A percentile compares a stretch with the other conserved stretches of the same genome.
Conservation (phyloP, 2,329 filamentous ascomycete species). For the Catunica adiposa region DNA sequence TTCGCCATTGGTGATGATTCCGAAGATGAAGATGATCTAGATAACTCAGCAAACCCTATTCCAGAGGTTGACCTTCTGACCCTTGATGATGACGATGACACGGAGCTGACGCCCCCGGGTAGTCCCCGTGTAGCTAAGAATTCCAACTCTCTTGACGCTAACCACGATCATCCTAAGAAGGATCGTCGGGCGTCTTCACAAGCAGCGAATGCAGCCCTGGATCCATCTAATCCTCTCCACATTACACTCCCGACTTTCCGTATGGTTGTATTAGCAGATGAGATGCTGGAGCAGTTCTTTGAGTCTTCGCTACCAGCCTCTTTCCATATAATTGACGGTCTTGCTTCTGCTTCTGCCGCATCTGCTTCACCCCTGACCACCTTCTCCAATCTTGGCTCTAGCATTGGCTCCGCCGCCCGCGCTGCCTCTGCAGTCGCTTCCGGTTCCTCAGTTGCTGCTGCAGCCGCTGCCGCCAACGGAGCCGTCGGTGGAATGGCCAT, state of each 20-base stretch:
- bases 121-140: slow-evolving; percentile 19
- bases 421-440: slow-evolving; percentile 19
- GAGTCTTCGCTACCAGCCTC: slow-evolving; percentile 88
- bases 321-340: slow-evolving; percentile 66
- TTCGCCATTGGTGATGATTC: slow-evolving; percentile 66
- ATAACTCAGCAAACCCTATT: slow-evolving; percentile 25
- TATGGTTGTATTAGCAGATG: slow-evolving; percentile 95
- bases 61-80: slow-evolving; percentile 37
- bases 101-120: slow-evolving; percentile 18
- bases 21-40: slow-evolving; percentile 35
- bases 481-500: slow-evolving; percentile 21
- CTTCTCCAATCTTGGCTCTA: slow-evolving; percentile 56
- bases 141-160: slow-evolving; percentile 14
- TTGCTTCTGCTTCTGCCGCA: slow-evolving; percentile 22
- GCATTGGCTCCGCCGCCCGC: slow-evolving; percentile 15
- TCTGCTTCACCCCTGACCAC: slow-evolving; percentile 57
- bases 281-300: slow-evolving; percentile 91
- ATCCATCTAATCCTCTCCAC: slow-evolving; percentile 82
- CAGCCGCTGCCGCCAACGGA: slow-evolving; percentile 13
- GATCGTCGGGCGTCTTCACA: slow-evolving; percentile 52
- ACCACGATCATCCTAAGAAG: slow-evolving; percentile 15
- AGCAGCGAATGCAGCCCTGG: slow-evolving; percentile 74
- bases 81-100: slow-evolving; percentile 25
- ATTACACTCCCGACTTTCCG: slow-evolving; percentile 96
- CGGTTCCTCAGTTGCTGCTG: slow-evolving; percentile 9